Percentiles rank a stretch among this genome's conserved stretches.
phyloP scores from a whole-genome alignment of 2,329 filamentous ascomycete species.

The Fusarium falciforme region DNA sequence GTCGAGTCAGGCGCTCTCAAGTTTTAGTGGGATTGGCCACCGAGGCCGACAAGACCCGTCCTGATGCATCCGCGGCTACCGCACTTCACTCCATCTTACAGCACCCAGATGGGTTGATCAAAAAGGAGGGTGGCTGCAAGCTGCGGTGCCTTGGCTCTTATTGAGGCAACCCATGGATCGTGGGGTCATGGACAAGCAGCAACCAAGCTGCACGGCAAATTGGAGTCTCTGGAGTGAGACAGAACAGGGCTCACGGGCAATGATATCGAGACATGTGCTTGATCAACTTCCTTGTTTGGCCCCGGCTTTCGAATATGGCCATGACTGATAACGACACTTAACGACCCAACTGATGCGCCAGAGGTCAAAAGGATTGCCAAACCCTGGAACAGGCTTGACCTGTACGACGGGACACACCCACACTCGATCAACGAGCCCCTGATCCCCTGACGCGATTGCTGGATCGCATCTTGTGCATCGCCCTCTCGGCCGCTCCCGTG shows the following conservation, averaged over 20 bases:
- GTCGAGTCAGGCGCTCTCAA: conserved; percentile 42
- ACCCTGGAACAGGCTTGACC: conserved; percentile 33
- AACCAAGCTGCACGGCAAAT: conserved; percentile 31
- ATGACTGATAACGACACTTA: conserved; percentile 7
- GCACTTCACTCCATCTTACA: conserved; percentile 32
- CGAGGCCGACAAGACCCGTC: conserved; percentile 33
- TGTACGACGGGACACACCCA: conserved; percentile 38
- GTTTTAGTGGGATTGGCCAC: conserved; percentile 39
- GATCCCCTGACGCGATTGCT: conserved; percentile 36
- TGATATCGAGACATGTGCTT: conserved; percentile 25
- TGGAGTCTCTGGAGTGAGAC: conserved; percentile 37
- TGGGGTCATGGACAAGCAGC: conserved; percentile 20
- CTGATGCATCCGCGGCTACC: conserved; percentile 35
- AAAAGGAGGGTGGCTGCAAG: conserved; percentile 21
- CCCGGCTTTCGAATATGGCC: not conserved
- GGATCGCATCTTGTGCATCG: conserved; percentile 42
- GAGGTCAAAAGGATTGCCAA: conserved; percentile 27
- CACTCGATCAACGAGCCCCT: conserved; percentile 23
- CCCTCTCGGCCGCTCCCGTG: conserved; percentile 39
- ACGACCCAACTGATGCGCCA: conserved; percentile 19
- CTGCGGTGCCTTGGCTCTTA: not conserved
- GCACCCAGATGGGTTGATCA: conserved; percentile 15
- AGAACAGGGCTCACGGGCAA: conserved; percentile 29
- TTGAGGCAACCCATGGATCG: not conserved
- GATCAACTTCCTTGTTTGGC: conserved; percentile 17